Conservation (phyloP, 441 rosid species). For the Pelargonium cotyledonis region DNA sequence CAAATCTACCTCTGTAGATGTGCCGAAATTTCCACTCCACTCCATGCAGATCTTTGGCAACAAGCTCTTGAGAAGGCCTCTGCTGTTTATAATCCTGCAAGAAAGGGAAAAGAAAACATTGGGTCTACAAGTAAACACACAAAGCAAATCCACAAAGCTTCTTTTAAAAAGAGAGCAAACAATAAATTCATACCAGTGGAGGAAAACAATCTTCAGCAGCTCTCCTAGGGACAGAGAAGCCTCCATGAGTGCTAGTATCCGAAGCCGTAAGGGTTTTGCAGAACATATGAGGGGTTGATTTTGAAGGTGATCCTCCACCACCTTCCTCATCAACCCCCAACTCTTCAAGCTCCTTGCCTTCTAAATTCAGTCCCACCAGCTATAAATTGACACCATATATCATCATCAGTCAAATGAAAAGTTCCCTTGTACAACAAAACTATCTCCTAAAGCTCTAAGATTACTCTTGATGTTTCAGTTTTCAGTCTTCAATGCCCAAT, state of each 20-base stretch:
- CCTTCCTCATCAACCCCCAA: constrained; percentile 47
- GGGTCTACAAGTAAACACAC: not conserved
- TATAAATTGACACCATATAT: constrained; percentile 25
- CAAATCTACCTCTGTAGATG: constrained; percentile 71
- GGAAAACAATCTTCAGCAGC: constrained; percentile 92
- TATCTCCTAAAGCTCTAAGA: not conserved
- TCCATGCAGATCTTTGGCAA: constrained; percentile 90
- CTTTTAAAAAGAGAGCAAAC: constrained; percentile 8
- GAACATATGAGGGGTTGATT: constrained; percentile 78
- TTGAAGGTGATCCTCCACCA: constrained; percentile 45
- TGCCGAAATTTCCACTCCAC: constrained; percentile 92
- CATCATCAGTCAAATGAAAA: constrained; percentile 4
- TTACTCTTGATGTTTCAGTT: too few relatives aligned
- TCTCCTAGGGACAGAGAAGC: constrained; percentile 83
- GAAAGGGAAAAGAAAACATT: constrained; percentile 1
- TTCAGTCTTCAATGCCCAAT: too few relatives aligned
- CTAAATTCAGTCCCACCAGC: constrained; percentile 45
- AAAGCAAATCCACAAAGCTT: constrained; percentile 6
- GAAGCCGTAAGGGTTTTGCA: constrained; percentile 92
- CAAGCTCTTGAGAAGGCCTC: constrained; percentile 90
- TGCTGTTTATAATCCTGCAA: constrained; percentile 83
- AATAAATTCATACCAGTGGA: constrained; percentile 48
- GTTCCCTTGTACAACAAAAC: too few relatives aligned
- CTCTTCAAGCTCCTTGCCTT: constrained; percentile 43
- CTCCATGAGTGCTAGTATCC: constrained; percentile 96